Evolutionary conservation across 768 basidiomycete species (phyloP).

Genomic region (Mycena filopes): DNA sequence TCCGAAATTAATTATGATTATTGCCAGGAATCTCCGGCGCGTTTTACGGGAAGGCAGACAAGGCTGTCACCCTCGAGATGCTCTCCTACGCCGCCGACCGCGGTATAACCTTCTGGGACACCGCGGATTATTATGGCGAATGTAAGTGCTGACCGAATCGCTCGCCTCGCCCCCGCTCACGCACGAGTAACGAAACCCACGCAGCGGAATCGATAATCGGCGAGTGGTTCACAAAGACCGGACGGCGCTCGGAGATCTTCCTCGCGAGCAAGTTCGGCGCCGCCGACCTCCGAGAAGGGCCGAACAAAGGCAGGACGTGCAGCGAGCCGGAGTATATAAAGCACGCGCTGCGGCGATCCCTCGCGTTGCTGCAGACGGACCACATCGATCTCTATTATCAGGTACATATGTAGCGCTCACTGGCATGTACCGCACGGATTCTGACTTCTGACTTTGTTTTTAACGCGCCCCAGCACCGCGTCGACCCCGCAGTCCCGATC

Average conservation of each 20-base stretch:
- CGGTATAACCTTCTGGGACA: conserved; percentile 58
- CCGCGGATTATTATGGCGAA: conserved; percentile 48
- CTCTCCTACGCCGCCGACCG: conserved; percentile 34
- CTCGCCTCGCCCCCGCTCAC: too few species aligned
- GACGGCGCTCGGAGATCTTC: conserved; percentile 50
- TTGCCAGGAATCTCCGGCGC: conserved; percentile 25
- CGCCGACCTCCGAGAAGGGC: conserved; percentile 19
- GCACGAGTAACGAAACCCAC: not conserved
- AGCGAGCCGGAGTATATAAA: conserved; percentile 47
- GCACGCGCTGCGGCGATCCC: conserved; percentile 41
- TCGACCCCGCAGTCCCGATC: conserved; percentile 33
- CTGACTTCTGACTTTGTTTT: too few species aligned
- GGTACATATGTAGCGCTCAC: not conserved
- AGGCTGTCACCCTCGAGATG: conserved; percentile 16
- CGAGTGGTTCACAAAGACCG: conserved; percentile 47
- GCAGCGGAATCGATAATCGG: conserved; percentile 50
- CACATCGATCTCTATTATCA: conserved; percentile 47
- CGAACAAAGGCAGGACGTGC: conserved; percentile 35
- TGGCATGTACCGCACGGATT: not conserved
- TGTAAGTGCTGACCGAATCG: too few species aligned
- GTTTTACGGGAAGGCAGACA: conserved; percentile 31
- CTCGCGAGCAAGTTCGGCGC: conserved; percentile 61
- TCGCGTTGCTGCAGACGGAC: conserved; percentile 42
- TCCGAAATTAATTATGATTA: not conserved
- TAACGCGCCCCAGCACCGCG: conserved; percentile 27